These are phyloP conservation scores for Cutaneotrichosporon cavernicola DNA, from an alignment of 1,284 basidiomycete genomes.

Conservation along the genomic window DNA sequence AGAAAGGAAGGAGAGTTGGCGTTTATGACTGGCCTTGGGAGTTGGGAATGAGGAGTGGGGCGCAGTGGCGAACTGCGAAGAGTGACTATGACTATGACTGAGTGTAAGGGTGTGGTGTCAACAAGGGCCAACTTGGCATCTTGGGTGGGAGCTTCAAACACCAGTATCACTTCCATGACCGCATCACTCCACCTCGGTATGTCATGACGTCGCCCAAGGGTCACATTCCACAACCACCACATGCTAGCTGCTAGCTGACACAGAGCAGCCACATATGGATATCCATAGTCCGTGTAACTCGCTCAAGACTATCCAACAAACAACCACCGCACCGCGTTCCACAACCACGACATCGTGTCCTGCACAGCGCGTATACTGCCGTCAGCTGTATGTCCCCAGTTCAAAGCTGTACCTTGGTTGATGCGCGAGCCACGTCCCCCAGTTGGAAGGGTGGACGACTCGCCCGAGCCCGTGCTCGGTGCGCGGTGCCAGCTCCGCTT, in stretches of 20 bases:
- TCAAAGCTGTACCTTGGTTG: constrained; percentile 17
- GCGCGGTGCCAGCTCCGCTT: not conserved
- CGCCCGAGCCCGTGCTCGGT: constrained; percentile 15
- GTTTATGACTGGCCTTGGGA: no score
- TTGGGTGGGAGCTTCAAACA: not conserved
- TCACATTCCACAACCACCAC: not conserved
- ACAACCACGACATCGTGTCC: constrained; percentile 29
- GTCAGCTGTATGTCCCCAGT: constrained; percentile 2
- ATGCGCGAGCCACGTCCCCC: constrained; percentile 18
- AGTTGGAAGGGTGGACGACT: constrained; percentile 5
- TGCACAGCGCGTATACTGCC: constrained; percentile 10
- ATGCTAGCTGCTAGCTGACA: no score
- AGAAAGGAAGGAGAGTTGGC: not conserved
- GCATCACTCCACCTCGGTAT: not conserved
- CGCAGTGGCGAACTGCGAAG: not conserved
- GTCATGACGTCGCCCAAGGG: not conserved
- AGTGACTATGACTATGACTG: no score
- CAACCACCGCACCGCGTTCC: constrained; percentile 34
- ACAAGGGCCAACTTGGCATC: no score
- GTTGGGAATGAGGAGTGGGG: no score
- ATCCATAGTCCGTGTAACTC: not conserved
- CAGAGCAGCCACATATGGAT: not conserved
- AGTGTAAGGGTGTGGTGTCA: no score
- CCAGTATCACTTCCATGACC: not conserved
- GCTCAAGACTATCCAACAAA: constrained; percentile 1